phyloP scores from a whole-genome alignment of 208 protist genomes.

The Phytomonas sp. region DNA sequence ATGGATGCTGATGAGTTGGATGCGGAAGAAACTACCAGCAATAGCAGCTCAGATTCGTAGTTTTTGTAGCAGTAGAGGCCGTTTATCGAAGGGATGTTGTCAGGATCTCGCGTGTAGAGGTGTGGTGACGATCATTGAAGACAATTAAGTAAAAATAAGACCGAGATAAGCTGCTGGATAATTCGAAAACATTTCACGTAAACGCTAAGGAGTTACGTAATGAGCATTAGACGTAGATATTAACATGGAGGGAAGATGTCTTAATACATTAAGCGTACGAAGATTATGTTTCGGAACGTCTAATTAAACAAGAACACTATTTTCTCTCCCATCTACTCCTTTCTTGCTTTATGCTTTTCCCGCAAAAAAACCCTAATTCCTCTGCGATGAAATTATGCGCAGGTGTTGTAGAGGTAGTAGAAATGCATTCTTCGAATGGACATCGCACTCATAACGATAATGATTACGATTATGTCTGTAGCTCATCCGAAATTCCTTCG shows the following conservation, averaged over 20 bases:
- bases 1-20: conserved; percentile 65
- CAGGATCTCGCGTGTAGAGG: not conserved
- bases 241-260: not conserved
- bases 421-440: not conserved
- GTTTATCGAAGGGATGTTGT: not conserved
- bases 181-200: not conserved
- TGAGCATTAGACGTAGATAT: not conserved
- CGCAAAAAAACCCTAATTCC: not conserved
- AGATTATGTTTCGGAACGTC: not conserved
- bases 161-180: not conserved
- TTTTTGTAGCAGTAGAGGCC: conserved; percentile 9
- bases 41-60: not conserved
- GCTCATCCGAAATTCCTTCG: not conserved
- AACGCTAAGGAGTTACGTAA: not conserved
- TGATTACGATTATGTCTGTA: not conserved
- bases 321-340: not conserved
- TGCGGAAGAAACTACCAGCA: conserved; percentile 50
- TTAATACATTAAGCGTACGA: not conserved
- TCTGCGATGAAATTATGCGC: not conserved
- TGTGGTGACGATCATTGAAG: not conserved
- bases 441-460: not conserved
- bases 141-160: not conserved
- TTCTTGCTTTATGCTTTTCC: not conserved
- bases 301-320: not conserved
- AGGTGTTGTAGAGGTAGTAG: not conserved